Percentiles rank a stretch among this genome's conserved stretches.
Evolutionary conservation across 2,329 filamentous ascomycete genomes (phyloP).

Genomic region (Xylaria sp.): DNA sequence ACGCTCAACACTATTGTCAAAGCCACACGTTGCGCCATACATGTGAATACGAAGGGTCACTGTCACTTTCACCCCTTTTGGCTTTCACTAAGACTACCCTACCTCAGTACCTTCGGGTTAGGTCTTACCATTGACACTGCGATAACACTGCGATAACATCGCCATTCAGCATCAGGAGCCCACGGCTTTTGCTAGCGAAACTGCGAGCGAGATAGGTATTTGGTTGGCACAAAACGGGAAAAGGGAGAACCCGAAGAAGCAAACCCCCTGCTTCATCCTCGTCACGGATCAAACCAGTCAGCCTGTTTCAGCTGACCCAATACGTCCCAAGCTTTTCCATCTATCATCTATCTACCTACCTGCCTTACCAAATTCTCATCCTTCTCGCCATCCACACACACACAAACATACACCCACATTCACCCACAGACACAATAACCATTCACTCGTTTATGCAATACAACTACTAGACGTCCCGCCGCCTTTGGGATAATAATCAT

Average conservation of each 20-base stretch:
- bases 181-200: no score
- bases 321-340: constrained; percentile 27
- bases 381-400: not conserved
- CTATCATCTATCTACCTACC: not conserved
- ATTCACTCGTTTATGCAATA: constrained; percentile 1
- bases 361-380: not conserved
- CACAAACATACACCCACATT: not conserved
- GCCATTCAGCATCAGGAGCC: no score
- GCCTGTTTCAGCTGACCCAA: constrained; percentile 41
- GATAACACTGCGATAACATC: no score
- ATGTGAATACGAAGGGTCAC: not conserved
- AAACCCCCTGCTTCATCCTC: constrained; percentile 34
- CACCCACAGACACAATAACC: constrained; percentile 12
- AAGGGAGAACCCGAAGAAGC: constrained; percentile 19
- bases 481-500: constrained; percentile 4
- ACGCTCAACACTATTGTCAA: not conserved
- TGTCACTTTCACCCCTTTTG: not conserved
- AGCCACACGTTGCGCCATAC: not conserved
- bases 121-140: no score
- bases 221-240: no score
- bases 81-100: no score
- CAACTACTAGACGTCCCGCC: constrained; percentile 1
- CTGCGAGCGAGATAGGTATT: no score
- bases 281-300: constrained; percentile 41
- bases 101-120: no score